Base-by-base conservation (phyloP, 2,329 filamentous ascomycete species). In the Acrodontium crateriforme region DNA sequence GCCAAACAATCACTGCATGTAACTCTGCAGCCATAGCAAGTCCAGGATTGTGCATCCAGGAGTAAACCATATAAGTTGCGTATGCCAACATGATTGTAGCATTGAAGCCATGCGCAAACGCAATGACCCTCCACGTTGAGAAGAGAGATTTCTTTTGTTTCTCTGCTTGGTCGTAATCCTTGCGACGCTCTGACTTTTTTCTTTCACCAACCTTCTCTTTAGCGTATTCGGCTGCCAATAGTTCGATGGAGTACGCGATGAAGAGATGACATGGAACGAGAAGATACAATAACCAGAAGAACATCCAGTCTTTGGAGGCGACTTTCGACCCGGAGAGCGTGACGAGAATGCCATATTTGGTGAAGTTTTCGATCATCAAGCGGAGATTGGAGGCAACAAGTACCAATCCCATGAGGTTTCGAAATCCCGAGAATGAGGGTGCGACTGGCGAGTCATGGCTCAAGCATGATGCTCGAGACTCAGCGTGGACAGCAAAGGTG, bases 301-400 rank as follows among this genome's bases (percentile, higher is more conserved):
- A 45, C 27, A 30, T 32, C 44, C 44, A 45, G 25, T 49, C 46
- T 17, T 28, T 39, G 6, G 31, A 19, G 10, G 30, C 25, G 5
- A 49, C 30, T 13, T 36, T 34, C n/a, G 43, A 25, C 51, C 85
- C 92, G 40, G 72, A 73, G 35, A 98, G 63, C 50, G 87, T 94
- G 40, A 98, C 91, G 33, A 95, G 65, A 32, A 95, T 83, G 29
- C 89, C 89, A 51, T 98, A 98, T 68, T 94, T 94, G 63, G 87
- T 81, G 42, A 87, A 82, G 51, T 98, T 98, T 57, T 95, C 89
- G 15, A 98, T 84, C 61, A 95, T 82, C 46, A 98, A 66, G 39
- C 89, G 76, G 28, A 98, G 58, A 52, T 98, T 98, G 46, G 85
- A 89, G 27, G 87, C 83, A 47, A 95, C 82, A 84, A 59, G 51